A percentile compares a stretch with the other conserved stretches of the same genome.
Evolutionary conservation across 2,329 filamentous ascomycete genomes (phyloP).

Genomic region (Neonectria magnoliae): DNA sequence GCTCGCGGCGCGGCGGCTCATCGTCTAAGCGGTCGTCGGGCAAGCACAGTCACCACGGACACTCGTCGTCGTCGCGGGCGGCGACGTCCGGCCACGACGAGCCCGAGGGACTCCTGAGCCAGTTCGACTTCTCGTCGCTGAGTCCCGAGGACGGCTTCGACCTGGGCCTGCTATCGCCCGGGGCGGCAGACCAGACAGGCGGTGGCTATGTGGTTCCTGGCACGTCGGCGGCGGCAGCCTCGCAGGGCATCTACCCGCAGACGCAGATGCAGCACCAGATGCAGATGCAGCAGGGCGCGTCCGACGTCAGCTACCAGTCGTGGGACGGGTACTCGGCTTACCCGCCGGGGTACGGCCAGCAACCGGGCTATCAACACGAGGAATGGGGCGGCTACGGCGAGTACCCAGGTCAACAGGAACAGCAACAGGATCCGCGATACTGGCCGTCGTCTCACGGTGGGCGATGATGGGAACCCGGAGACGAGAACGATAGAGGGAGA

Average conservation of each 20-base stretch:
- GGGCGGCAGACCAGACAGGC: conserved; percentile 24
- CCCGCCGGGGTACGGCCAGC: conserved; percentile 31
- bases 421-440: conserved; percentile 27
- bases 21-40: conserved; percentile 35
- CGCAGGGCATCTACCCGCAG: conserved; percentile 24
- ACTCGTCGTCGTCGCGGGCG: conserved; percentile 31
- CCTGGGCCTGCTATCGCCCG: conserved; percentile 35
- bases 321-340: conserved; percentile 37
- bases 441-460: neutral
- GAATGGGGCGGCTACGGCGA: conserved; percentile 35
- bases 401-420: conserved; percentile 36
- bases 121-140: conserved; percentile 44
- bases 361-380: conserved; percentile 30
- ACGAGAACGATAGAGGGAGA: neutral
- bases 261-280: conserved; percentile 15
- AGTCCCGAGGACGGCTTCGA: conserved; percentile 47
- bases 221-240: conserved; percentile 29
- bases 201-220: conserved; percentile 39
- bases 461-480: neutral
- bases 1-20: conserved; percentile 30
- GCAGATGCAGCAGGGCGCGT: conserved; percentile 13
- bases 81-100: conserved; percentile 32
- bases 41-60: conserved; percentile 28
- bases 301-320: conserved; percentile 27
- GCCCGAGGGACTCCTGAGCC: conserved; percentile 36